Base-by-base conservation (phyloP, 345 rosid genomes). In the Alliaria petiolata region DNA sequence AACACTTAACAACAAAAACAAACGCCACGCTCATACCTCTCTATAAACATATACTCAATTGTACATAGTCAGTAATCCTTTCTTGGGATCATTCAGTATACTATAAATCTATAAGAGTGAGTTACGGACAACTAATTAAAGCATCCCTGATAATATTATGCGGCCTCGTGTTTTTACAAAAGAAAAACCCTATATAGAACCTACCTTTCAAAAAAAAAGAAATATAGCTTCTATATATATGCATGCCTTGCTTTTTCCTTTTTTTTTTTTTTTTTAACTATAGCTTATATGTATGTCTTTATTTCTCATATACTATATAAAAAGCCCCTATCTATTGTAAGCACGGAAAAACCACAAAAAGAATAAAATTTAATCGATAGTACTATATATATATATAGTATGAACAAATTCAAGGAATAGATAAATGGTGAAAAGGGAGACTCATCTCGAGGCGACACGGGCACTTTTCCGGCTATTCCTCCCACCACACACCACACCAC, bases 401-500 rank as follows among this genome's bases (percentile, higher is more conserved):
- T 71, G 47, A 12, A 26, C 5, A 55, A 64, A 26, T 15, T 13
- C 56, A 65, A 64, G 35, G 19, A 52, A 52, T 40, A 34, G 30
- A 71, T 6, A 63, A 53, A 62, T 62, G 59, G 31, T 28, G 7
- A 17, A 59, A 67, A 38, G 11, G 52, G 70, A 50, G 69, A 67
- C 69, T 42, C 73, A 69, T 78, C 76, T 83, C 96, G 89, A 92
- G 95, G 96, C 86, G 89, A 88, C 98, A 86, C 92, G 96, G 83
- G 89, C 93, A 89, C 95, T 92, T 92, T 89, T 85, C 96, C 92
- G 90, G 91, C 86, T 87, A 84, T 92, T 92, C 86, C 88, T 88
- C 96, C 92, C 88, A 74, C 78, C 53, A 57, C 63, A 73, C 50
- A 73, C 65, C 71, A 28, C 69, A 67, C 51, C 60, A 51, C 50